A percentile compares a stretch with the other conserved stretches of the same genome.
phyloP scores from a whole-genome alignment of 371 early-diverging fungal genomes.

The Batrachochytrium dendrobatidis region DNA sequence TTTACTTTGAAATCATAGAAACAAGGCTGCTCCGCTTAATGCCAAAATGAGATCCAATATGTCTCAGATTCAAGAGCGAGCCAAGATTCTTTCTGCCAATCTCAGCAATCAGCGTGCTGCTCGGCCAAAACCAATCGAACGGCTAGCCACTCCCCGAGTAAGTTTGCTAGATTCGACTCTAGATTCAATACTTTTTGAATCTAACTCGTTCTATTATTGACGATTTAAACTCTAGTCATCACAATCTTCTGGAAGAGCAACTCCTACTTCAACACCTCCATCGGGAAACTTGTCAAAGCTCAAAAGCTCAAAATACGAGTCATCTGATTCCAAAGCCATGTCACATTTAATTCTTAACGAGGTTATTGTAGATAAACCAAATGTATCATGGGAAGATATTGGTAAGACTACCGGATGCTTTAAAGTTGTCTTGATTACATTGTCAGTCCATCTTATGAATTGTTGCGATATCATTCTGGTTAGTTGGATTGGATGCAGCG shows the following conservation, averaged over 20 bases:
- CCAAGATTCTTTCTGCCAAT: constrained; percentile 15
- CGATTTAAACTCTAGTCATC: not conserved
- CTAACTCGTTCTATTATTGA: not conserved
- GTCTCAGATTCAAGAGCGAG: constrained; percentile 27
- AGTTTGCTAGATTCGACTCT: not conserved
- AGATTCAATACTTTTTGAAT: not conserved
- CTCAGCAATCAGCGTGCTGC: not conserved
- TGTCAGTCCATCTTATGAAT: constrained; percentile 27
- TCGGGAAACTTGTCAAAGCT: not conserved
- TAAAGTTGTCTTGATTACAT: constrained; percentile 4
- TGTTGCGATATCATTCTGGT: too few relatives aligned
- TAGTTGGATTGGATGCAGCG: constrained; percentile 62
- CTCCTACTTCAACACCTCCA: not conserved
- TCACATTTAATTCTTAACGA: constrained; percentile 56
- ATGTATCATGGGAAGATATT: constrained; percentile 55
- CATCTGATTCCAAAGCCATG: constrained; percentile 36
- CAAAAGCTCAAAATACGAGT: not conserved
- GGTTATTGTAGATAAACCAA: constrained; percentile 44
- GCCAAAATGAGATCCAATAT: constrained; percentile 39
- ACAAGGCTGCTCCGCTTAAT: constrained; percentile 32
- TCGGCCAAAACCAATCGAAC: not conserved
- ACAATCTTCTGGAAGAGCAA: not conserved
- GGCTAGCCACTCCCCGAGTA: not conserved
- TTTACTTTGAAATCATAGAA: constrained; percentile 6
- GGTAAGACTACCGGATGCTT: constrained; percentile 19